Conservation (phyloP, 2,329 filamentous ascomycete genomes). For the Curvularia hawaiiensis region DNA sequence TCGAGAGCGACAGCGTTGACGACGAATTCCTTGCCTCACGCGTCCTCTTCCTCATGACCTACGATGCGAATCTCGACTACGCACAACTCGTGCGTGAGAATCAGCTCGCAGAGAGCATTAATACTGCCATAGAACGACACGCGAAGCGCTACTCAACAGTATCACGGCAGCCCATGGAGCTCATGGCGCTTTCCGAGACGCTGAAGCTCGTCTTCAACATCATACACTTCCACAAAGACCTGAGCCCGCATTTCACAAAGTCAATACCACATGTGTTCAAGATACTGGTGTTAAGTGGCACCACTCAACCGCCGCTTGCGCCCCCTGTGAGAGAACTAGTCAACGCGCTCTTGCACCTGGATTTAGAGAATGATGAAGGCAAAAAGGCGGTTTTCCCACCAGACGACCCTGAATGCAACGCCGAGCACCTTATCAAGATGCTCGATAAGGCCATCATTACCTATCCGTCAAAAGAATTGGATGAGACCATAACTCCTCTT, state of each 20-base stretch:
- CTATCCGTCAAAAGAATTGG: conserved; percentile 73
- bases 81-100: conserved; percentile 68
- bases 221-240: conserved; percentile 72
- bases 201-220: conserved; percentile 91
- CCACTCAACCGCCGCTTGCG: conserved; percentile 70
- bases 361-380: conserved; percentile 59
- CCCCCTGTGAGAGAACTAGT: conserved; percentile 73
- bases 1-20: conserved; percentile 70
- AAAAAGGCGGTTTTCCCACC: conserved; percentile 69
- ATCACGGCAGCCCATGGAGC: conserved; percentile 64
- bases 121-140: conserved; percentile 73
- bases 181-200: conserved; percentile 82
- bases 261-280: conserved; percentile 73
- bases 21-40: conserved; percentile 86
- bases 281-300: conserved; percentile 67
- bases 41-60: conserved; percentile 80
- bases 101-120: conserved; percentile 70
- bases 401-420: conserved; percentile 62
- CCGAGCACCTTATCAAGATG: conserved; percentile 70
- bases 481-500: conserved; percentile 72
- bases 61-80: conserved; percentile 73
- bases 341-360: conserved; percentile 81
- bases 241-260: conserved; percentile 65
- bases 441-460: conserved; percentile 68
- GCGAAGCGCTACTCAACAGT: conserved; percentile 51